A percentile compares a stretch with the other conserved stretches of the same genome.
Evolutionary conservation across 192 early-diverging fungal species (phyloP).

Genomic region (Coemansia sp.): DNA sequence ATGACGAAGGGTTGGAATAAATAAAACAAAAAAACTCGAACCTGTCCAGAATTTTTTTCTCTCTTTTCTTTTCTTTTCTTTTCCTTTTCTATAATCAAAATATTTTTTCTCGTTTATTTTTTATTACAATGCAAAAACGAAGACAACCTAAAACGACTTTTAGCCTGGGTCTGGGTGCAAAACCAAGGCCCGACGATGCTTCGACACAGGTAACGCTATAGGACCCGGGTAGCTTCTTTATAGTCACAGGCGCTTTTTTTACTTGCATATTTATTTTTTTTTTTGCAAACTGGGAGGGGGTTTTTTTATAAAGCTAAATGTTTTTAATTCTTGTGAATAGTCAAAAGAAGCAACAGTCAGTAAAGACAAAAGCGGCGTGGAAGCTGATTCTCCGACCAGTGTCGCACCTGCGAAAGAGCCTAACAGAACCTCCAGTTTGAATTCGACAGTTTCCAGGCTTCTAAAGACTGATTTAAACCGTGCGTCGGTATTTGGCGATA

Average conservation of each 20-base stretch:
- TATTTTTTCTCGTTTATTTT: constrained; percentile 6
- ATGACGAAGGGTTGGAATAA: constrained; percentile 41
- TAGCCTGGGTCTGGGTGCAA: constrained; percentile 20
- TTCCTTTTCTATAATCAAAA: background rate
- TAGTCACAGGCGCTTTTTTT: background rate
- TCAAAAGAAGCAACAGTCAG: background rate
- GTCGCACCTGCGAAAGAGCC: no score
- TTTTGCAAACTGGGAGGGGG: background rate
- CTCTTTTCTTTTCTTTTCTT: background rate
- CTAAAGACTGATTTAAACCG: background rate
- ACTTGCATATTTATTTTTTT: background rate
- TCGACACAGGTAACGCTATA: constrained; percentile 6
- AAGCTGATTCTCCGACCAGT: no score
- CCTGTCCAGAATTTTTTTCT: background rate
- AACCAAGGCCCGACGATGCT: background rate
- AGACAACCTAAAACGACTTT: constrained; percentile 20
- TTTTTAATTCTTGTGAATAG: background rate
- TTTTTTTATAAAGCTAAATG: no score
- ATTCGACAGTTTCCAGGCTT: no score
- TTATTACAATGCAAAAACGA: constrained; percentile 32
- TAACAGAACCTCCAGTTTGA: no score
- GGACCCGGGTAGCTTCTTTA: background rate
- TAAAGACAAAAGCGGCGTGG: no score
- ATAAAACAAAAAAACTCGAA: no score
- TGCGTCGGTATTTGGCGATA: constrained; percentile 15